Percentiles rank a stretch among this genome's conserved stretches.
Evolutionary conservation across 495 filamentous ascomycete species (phyloP).

Genomic region (Penicillium daleae): DNA sequence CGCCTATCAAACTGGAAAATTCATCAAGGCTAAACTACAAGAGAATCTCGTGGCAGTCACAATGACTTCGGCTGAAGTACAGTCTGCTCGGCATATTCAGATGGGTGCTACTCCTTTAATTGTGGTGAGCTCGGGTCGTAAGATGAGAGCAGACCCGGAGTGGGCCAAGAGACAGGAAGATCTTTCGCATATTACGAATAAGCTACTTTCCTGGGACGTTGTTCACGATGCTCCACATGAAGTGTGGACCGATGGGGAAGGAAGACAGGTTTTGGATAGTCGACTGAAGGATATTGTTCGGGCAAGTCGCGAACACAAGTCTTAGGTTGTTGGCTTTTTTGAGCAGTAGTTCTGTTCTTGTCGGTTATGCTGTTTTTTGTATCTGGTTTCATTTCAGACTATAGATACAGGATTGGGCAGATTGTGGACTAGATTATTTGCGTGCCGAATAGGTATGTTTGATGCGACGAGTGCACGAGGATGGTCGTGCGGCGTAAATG

Average conservation of each 20-base stretch:
- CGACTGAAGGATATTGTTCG: constrained; percentile 64
- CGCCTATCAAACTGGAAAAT: constrained; percentile 77
- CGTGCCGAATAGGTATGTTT: background rate
- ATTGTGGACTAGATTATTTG: background rate
- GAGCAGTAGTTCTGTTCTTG: background rate
- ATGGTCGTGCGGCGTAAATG: background rate
- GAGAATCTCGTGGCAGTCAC: constrained; percentile 86
- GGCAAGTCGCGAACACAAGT: constrained; percentile 14
- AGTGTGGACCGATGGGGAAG: constrained; percentile 75
- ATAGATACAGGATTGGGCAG: background rate
- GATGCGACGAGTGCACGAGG: background rate
- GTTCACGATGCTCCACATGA: constrained; percentile 83
- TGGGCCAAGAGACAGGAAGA: constrained; percentile 86
- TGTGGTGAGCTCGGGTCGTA: constrained; percentile 81
- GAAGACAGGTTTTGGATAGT: constrained; percentile 70
- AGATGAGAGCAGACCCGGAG: constrained; percentile 55
- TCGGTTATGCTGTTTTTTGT: background rate
- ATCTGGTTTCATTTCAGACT: background rate
- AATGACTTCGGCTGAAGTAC: constrained; percentile 79
- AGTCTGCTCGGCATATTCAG: constrained; percentile 76
- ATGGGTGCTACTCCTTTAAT: constrained; percentile 69
- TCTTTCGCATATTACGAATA: constrained; percentile 74
- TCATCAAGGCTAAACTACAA: constrained; percentile 87
- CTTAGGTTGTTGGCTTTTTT: background rate
- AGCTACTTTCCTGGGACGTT: constrained; percentile 82